phyloP scores from a whole-genome alignment of 1,139 yeast genomes.

The Sugiyamaella paludigena region DNA sequence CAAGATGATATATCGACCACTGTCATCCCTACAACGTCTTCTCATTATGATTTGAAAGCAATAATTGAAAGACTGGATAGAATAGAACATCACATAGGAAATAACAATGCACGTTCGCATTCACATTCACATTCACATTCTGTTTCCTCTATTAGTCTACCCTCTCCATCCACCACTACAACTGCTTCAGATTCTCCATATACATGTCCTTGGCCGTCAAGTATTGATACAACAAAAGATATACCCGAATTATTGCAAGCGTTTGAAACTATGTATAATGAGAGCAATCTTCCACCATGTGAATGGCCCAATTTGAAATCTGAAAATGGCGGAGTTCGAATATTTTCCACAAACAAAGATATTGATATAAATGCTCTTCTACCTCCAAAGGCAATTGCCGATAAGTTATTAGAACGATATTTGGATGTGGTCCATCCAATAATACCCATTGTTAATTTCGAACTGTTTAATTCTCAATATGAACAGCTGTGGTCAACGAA shows the following conservation, averaged over 20 bases:
- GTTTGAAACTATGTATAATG: constrained; percentile 9
- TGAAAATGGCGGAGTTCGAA: background rate
- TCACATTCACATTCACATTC: too few relatives aligned
- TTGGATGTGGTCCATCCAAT: constrained; percentile 12
- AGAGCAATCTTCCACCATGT: constrained; percentile 15
- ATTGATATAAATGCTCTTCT: constrained; percentile 6
- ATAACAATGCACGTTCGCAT: too few relatives aligned
- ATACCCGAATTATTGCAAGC: constrained; percentile 7
- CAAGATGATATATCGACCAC: background rate
- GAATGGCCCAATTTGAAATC: constrained; percentile 13
- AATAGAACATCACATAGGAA: constrained; percentile 10
- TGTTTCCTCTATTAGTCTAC: too few relatives aligned
- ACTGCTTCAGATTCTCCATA: too few relatives aligned
- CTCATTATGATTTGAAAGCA: constrained; percentile 1
- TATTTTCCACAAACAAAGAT: constrained; percentile 1
- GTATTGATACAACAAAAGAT: constrained; percentile 9
- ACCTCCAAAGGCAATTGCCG: constrained; percentile 14
- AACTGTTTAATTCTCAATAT: background rate
- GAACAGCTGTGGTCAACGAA: constrained; percentile 9
- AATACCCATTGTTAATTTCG: constrained; percentile 10
- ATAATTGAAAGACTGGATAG: constrained; percentile 11
- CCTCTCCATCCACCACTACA: too few relatives aligned
- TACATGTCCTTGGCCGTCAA: constrained; percentile 3
- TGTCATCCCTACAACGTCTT: background rate
- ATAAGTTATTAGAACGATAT: constrained; percentile 11